Evolutionary conservation across 2,329 filamentous ascomycete species (phyloP), one percentile per base, ranked within the genome.

Genomic region (Diaporthe capsici): DNA sequence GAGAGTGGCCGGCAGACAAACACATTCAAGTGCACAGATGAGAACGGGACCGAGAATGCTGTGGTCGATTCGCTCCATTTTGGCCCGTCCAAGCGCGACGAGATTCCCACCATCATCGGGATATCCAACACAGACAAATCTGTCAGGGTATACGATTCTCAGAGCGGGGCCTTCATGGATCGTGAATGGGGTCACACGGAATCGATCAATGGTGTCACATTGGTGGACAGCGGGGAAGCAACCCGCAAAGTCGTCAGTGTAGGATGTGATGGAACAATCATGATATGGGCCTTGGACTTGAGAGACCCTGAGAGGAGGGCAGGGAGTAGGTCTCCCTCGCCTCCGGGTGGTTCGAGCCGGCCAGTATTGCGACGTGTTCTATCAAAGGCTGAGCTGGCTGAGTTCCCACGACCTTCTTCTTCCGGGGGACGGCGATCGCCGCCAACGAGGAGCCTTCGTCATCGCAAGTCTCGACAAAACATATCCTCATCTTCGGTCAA

Each of bases 101-200:
- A 83, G 82, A 91, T 86, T 55, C 84, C 92, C 39, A 90, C 97
- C 70, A 88, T 99, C 71, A 89, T 97, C 25, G 96, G 95, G n/a
- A 90, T 97, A 15, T 98, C 96, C 12, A 96, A 96, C 79, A 98
- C 95, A 0, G 97, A 99, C 84, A 99, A 98, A 82, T 98, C 97
- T 0, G 93, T 99, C 74, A 90, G 97, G 49, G 87, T 99, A 22
- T 99, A 99, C 80, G 94, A 98, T 79, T 88, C 91, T 42, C 92
- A 93, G 77, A 92, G 91, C 57, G 96, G 96, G 12, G 86, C 87
- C 2, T 93, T 99, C 75, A 85, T 98, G 39, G 94, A 95, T 70
- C 92, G 95, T 55, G 97, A 98, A 84, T 98, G 95, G 91, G 97
- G 97, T 1, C 97, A 99, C 80, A 98, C 96, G 0, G 96, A 98